These are phyloP conservation scores for Thyridium curvatum DNA, from an alignment of 2,329 filamentous ascomycete species.

Conservation along the genomic window DNA sequence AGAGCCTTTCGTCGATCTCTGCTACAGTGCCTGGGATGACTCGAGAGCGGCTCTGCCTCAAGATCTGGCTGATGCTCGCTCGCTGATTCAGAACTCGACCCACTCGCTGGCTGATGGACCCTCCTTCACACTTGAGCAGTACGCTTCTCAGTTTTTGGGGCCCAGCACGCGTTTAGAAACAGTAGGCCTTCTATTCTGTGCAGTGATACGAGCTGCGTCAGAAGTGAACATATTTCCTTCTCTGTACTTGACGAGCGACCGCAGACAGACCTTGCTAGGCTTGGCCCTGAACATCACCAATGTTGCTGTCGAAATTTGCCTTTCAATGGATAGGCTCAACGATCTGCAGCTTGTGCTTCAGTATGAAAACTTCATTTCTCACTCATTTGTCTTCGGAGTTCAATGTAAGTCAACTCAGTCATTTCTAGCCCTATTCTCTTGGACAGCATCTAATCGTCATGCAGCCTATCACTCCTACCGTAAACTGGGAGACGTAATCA, in stretches of 20 bases:
- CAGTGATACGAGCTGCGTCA: too few species aligned
- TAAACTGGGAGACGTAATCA: conserved; percentile 35
- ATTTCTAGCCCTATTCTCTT: not conserved
- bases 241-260: conserved; percentile 9
- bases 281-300: conserved; percentile 13
- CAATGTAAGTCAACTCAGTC: conserved; percentile 25
- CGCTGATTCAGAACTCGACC: not conserved
- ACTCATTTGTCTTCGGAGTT: conserved; percentile 34
- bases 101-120: not conserved
- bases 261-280: conserved; percentile 5
- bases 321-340: conserved; percentile 26
- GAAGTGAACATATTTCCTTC: not conserved
- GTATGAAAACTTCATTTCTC: conserved; percentile 39
- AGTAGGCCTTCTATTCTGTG: too few species aligned
- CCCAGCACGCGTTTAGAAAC: too few species aligned
- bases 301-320: conserved; percentile 14
- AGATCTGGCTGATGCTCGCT: not conserved
- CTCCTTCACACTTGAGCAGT: too few species aligned
- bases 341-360: conserved; percentile 37
- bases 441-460: too few species aligned
- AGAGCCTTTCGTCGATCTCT: conserved; percentile 5
- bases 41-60: conserved; percentile 4
- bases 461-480: conserved; percentile 40
- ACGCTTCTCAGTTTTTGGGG: too few species aligned
- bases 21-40: conserved; percentile 1